These are phyloP conservation scores for Lentinula guzmanii DNA, from an alignment of 768 basidiomycete species.

Conservation along the genomic window DNA sequence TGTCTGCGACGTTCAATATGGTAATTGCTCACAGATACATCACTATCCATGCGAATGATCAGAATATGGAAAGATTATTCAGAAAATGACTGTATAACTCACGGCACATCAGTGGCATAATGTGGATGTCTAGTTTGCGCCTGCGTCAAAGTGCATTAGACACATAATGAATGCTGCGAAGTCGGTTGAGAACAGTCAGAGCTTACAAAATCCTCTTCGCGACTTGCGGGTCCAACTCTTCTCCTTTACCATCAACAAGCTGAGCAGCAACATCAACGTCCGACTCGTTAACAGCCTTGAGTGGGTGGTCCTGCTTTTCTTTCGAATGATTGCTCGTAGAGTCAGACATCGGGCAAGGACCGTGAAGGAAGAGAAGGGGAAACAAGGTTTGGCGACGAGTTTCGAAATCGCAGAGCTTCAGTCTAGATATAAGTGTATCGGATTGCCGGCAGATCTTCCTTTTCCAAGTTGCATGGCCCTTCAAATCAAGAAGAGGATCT, in stretches of 20 bases:
- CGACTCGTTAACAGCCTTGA: constrained; percentile 21
- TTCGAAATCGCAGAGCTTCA: not conserved
- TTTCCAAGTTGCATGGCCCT: not conserved
- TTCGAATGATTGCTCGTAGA: constrained; percentile 25
- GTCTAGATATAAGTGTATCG: not conserved
- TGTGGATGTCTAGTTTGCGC: constrained; percentile 67
- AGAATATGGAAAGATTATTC: constrained; percentile 5
- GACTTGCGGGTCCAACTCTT: constrained; percentile 38
- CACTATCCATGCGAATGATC: constrained; percentile 26
- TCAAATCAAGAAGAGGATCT: not conserved
- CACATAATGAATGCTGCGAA: not conserved
- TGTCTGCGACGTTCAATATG: not conserved
- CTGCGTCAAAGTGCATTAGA: constrained; percentile 23
- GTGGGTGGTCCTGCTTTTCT: constrained; percentile 23
- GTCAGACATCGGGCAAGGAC: constrained; percentile 12
- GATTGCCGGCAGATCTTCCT: not conserved
- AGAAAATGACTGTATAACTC: constrained; percentile 24
- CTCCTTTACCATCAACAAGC: constrained; percentile 34
- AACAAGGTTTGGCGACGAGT: constrained; percentile 13
- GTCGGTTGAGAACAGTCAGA: not conserved
- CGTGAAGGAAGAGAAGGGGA: constrained; percentile 15
- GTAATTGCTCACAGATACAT: constrained; percentile 55
- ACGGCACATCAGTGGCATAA: constrained; percentile 83
- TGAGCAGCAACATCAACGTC: constrained; percentile 60
- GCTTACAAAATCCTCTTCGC: constrained; percentile 49